Percentiles rank a stretch among this genome's conserved stretches.
Evolutionary conservation across 257 asterid genomes (phyloP).

Genomic region (Misopates orontium): DNA sequence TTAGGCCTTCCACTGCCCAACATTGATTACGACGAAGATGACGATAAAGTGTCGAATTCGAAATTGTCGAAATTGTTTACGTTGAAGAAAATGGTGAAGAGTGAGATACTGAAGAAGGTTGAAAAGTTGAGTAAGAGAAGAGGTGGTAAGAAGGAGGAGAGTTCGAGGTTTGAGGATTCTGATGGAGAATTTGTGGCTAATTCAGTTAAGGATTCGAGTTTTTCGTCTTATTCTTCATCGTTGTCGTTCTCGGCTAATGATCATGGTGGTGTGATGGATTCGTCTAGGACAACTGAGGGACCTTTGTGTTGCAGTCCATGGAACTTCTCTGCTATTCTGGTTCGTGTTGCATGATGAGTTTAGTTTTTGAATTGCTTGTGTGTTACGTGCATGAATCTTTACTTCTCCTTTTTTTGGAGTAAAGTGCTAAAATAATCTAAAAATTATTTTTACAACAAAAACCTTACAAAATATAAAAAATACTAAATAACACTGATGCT

Average conservation of each 20-base stretch:
- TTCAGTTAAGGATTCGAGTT: slow-evolving; percentile 34
- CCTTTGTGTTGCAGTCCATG: slow-evolving; percentile 55
- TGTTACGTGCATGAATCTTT: not conserved
- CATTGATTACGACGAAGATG: slow-evolving; percentile 31
- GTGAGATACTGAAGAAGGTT: slow-evolving; percentile 24
- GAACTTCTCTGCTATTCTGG: slow-evolving; percentile 50
- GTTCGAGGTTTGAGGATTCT: slow-evolving; percentile 38
- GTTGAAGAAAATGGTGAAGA: slow-evolving; percentile 38
- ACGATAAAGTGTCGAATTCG: not conserved
- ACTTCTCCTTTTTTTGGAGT: not conserved
- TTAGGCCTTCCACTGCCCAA: slow-evolving; percentile 50
- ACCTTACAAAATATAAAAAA: no score
- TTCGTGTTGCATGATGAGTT: slow-evolving; percentile 28
- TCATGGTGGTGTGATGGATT: slow-evolving; percentile 22
- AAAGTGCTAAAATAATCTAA: no score
- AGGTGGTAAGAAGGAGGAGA: slow-evolving; percentile 26
- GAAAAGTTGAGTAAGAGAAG: slow-evolving; percentile 28
- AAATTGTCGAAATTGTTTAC: slow-evolving; percentile 29
- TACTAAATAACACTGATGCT: no score
- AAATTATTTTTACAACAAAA: no score
- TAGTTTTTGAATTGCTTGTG: not conserved
- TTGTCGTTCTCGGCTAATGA: slow-evolving; percentile 36
- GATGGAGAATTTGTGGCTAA: slow-evolving; percentile 35
- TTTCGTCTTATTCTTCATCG: slow-evolving; percentile 42
- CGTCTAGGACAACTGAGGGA: slow-evolving; percentile 32